Evolutionary conservation across 2,329 filamentous ascomycete genomes (phyloP).

Genomic region (Epichloe coenophiala): DNA sequence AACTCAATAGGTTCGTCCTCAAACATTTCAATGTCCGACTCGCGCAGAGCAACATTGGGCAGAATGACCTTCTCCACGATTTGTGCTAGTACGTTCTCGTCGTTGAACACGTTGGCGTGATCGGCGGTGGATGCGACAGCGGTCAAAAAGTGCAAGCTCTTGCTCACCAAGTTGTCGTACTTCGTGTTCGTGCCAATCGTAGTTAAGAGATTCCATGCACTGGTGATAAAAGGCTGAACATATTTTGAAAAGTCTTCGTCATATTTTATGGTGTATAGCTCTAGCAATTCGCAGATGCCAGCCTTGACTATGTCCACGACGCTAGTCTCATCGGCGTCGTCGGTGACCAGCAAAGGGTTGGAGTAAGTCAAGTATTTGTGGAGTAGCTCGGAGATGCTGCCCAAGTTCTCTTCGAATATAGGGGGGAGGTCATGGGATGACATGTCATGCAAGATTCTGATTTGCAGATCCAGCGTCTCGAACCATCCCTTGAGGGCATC

Average conservation of each 20-base stretch:
- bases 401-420: constrained; percentile 81
- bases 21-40: constrained; percentile 89
- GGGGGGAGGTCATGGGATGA: constrained; percentile 95
- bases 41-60: constrained; percentile 80
- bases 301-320: constrained; percentile 78
- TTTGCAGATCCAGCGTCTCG: constrained; percentile 70
- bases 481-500: constrained; percentile 64
- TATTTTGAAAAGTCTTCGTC: constrained; percentile 82
- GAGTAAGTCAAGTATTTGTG: constrained; percentile 90
- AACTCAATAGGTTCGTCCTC: constrained; percentile 99
- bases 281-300: constrained; percentile 81
- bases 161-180: constrained; percentile 89
- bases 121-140: constrained; percentile 66
- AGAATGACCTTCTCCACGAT: constrained; percentile 94
- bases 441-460: constrained; percentile 90
- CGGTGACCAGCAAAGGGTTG: constrained; percentile 67
- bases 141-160: constrained; percentile 86
- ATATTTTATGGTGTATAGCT: constrained; percentile 87
- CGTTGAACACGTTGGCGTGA: constrained; percentile 78
- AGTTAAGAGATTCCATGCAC: constrained; percentile 83
- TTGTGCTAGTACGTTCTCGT: constrained; percentile 62
- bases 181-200: constrained; percentile 77
- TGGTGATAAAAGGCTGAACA: constrained; percentile 73
- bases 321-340: constrained; percentile 82
- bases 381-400: constrained; percentile 61